Base-by-base conservation (phyloP, 345 rosid species). In the Boechera divaricarpa region DNA sequence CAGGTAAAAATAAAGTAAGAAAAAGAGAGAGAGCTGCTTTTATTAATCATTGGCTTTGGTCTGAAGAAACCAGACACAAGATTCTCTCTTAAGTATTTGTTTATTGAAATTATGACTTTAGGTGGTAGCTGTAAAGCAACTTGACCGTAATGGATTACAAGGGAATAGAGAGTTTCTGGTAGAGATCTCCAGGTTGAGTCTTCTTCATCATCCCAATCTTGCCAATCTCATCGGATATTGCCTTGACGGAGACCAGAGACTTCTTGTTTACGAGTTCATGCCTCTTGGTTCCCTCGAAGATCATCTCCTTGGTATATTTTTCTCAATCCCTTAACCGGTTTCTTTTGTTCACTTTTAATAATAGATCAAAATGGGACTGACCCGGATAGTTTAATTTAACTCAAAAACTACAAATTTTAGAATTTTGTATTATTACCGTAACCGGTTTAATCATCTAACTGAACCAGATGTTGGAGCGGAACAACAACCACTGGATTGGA, bases 91-190 rank as follows among this genome's bases (percentile, higher is more conserved):
- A 21, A 21, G 21, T 21, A 42, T 61, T 13, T 70, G 12, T 61
- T 52, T 58, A 18, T 77, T 54, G 8, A 28, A 2, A 69, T 53
- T 5, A 35, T 77, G 64, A 47, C 42, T 67, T 35, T 75, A 93
- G 98, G 88, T 91, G 62, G 98, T 89, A 33, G 97, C 98, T 47
- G 92, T 93, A 71, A 93, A 93, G 86, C 97, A 93, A 83, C 93
- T 91, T 48, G 97, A 91, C 77, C 91, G 90, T n/a, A 88, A 91
- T 79, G 93, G 97, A 65, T 84, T 89, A 61, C 97, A 93, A 87
- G 98, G 97, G 81, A 87, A 88, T 78, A 81, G 89, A 73, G 98
- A 93, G 81, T 93, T 93, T 76, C 85, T 91, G 56, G 90, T 89
- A 5, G 95, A 93, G 86, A 89, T 93, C 33, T 79, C 85, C 73